Percentiles rank a stretch among this genome's conserved stretches.
These are phyloP conservation scores for Aspergillus novoparasiticus DNA, from an alignment of 2,329 filamentous ascomycete species.

Conservation along the genomic window DNA sequence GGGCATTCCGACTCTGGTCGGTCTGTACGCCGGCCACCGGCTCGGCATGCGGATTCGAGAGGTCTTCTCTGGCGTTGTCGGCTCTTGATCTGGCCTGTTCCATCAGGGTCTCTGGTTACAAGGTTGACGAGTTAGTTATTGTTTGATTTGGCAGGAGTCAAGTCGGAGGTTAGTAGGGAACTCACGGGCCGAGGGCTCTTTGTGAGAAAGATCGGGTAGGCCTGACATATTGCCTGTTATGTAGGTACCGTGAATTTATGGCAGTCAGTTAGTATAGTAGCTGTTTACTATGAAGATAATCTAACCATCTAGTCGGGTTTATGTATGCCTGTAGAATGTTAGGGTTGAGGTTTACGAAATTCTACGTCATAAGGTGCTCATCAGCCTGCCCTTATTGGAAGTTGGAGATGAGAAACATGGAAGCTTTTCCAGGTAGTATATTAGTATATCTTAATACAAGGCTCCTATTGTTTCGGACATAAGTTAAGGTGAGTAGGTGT, in stretches of 20 bases:
- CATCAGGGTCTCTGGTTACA: neutral
- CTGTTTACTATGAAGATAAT: neutral
- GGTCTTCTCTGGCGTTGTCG: slow-evolving; percentile 1
- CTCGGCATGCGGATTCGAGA: neutral
- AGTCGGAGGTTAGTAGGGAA: neutral
- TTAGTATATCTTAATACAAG: too few species aligned
- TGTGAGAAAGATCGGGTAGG: slow-evolving; percentile 11
- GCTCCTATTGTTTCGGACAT: too few species aligned
- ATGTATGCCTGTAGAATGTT: neutral
- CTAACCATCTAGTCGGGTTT: neutral
- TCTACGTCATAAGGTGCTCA: neutral
- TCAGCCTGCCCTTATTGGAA: neutral
- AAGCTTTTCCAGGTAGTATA: too few species aligned
- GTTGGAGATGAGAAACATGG: neutral
- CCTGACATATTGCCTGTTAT: neutral
- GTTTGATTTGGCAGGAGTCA: too few species aligned
- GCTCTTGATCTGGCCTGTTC: neutral
- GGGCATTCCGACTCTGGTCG: neutral
- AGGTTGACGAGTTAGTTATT: neutral
- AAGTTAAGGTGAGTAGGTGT: neutral
- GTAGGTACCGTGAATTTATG: neutral
- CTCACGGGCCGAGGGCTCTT: slow-evolving; percentile 12
- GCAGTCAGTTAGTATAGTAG: too few species aligned
- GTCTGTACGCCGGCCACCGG: neutral
- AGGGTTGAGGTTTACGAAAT: neutral